A percentile compares a stretch with the other conserved stretches of the same genome.
Evolutionary conservation across 371 early-diverging fungal species (phyloP).

Genomic region (Apophysomyces ossiformis): DNA sequence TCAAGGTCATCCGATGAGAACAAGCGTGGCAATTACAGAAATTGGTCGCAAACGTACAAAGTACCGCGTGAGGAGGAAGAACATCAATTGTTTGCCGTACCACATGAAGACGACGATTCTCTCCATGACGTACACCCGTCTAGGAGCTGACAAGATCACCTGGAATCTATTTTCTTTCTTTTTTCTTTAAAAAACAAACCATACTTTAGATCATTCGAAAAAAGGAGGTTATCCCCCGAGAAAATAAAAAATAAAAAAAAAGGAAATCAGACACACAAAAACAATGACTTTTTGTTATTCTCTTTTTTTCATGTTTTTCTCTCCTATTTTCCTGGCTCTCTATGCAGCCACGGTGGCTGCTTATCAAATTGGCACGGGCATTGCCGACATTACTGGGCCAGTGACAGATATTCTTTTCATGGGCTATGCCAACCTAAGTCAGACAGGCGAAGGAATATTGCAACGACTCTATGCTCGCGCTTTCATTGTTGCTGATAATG

Average conservation of each 20-base stretch:
- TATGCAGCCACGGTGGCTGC: constrained; percentile 6
- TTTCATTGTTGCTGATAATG: constrained; percentile 50
- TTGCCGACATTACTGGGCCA: constrained; percentile 54
- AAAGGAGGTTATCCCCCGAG: too few species aligned
- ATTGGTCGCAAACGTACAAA: constrained; percentile 2
- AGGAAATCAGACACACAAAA: background rate
- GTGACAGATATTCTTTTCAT: constrained; percentile 49
- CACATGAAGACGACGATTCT: constrained; percentile 6
- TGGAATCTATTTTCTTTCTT: background rate
- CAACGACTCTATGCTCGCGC: constrained; percentile 63
- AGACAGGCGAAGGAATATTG: constrained; percentile 62
- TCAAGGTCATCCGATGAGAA: background rate
- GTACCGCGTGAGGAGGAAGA: constrained; percentile 7
- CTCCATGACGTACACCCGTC: constrained; percentile 1
- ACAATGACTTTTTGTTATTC: constrained; percentile 2
- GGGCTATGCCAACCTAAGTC: constrained; percentile 62
- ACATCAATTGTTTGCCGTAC: constrained; percentile 6
- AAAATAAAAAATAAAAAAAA: too few species aligned
- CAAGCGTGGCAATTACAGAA: background rate
- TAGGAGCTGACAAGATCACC: background rate
- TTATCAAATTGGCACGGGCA: constrained; percentile 37
- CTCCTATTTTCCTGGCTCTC: background rate
- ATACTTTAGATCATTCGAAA: constrained; percentile 1
- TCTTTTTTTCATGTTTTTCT: constrained; percentile 10
- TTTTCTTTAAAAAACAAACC: background rate